Base-by-base conservation (phyloP, 2,329 filamentous ascomycete genomes). In the Stagonosporopsis tanaceti region DNA sequence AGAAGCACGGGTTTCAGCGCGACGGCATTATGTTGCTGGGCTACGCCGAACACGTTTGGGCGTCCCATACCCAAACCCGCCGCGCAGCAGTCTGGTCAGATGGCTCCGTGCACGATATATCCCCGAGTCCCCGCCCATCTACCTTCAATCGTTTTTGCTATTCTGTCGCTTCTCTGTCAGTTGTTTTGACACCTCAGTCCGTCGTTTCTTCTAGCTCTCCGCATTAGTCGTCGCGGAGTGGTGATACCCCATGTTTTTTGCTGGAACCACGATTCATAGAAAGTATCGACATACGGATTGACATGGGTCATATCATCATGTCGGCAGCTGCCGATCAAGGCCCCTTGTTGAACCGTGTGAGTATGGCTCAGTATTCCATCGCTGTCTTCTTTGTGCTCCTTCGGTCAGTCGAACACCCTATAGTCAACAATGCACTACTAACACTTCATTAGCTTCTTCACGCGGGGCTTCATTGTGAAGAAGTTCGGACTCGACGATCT, bases 401-500 rank as follows among this genome's bases (percentile, higher is more conserved):
- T 40, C 66, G 67, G 69, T 67, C 28, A 57, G 63, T 61, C 5
- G 3, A 50, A 6, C 27, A 25, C 14, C 11, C 22, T 22, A 2
- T 22, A 25, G 6, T 39, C 6, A 4, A 27, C 11, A 35, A 5
- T 6, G 17, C 7, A 30, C 14, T 38, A 34, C 30, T 53, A 27
- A 27, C 20, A n/a, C 14, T 14, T 0, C 8, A 38, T 14, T 22
- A 71, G 70, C 15, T 70, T 69, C 37, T 60, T 66, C 39, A 69
- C 69, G 9, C 64, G 69, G 28, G 64, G 59, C 14, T 67, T 53
- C 22, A 62, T 73, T 8, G 67, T 71, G 2, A 65, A 63, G 35
- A 70, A 62, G 30, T 70, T 67, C 28, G 69, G 69, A 15, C 40
- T 68, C 0, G 68, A 73, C 37, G 70, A 71, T 22, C 50, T 66